Evolutionary conservation across 257 asterid species (phyloP), one percentile per base, ranked within the genome.

Genomic region (Solanum boliviense): DNA sequence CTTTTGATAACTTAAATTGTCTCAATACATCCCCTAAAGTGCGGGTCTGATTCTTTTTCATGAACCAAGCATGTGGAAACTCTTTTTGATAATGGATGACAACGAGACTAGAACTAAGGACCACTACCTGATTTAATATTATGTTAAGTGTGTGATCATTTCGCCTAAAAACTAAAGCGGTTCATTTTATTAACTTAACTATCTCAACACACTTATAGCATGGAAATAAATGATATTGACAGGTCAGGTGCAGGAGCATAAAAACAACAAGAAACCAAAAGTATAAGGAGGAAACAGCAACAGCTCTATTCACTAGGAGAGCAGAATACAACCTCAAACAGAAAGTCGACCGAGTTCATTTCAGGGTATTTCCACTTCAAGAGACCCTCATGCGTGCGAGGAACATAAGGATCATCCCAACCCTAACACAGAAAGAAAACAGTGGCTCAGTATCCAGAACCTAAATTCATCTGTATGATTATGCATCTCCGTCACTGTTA

Each of bases 341-440:
- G 97, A 91, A 97, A 96, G 91, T 97, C 99, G 87, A 97, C 99
- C 34, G 99, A 95, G 89, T 97, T 97, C 99, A 97, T 89, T 85
- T 91, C 92, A 29, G 99, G 94, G 91, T 95, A 97, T 89, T 97
- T 97, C 99, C 99, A 97, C 94, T 97, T 97, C 93, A 97, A 91
- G 87, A 97, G 99, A 88, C 99, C 99, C 89, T 94, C 97, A 48
- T 97, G 99, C 0, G 99, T 96, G 82, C 98, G 95, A 87, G 99
- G 95, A 89, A 97, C 98, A 87, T 97, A 97, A 89, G 99, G 95
- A 91, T 96, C 99, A 85, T 97, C 99, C 98, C 99, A 97, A 58
- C 99, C 96, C 99, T 97, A 93, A 74, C 84, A 89, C 62, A 6
- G 68, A 73, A 36, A 83, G 68, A 83, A 84, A 83, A 21, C 67